These are phyloP conservation scores for Lachnellula hyalina DNA, from an alignment of 2,329 filamentous ascomycete genomes.

Conservation along the genomic window DNA sequence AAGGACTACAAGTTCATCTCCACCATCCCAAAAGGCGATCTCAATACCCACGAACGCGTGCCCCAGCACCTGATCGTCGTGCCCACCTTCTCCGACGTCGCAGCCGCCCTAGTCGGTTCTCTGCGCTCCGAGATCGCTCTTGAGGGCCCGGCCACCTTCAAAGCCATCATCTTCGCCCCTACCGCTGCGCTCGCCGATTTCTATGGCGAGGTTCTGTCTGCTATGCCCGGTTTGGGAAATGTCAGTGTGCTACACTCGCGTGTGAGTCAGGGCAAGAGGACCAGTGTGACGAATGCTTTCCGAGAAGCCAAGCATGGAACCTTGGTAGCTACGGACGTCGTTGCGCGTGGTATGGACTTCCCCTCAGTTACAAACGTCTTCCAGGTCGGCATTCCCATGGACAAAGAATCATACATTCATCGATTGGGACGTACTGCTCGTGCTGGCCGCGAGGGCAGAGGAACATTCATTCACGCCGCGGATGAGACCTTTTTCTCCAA, in stretches of 20 bases:
- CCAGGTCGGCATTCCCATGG: constrained; percentile 60
- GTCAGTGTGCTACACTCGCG: constrained; percentile 64
- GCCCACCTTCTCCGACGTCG: constrained; percentile 65
- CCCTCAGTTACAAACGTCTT: constrained; percentile 76
- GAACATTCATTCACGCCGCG: constrained; percentile 59
- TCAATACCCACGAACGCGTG: constrained; percentile 77
- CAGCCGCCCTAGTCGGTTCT: constrained; percentile 75
- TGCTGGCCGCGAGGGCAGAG: constrained; percentile 67
- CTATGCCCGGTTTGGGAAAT: constrained; percentile 26
- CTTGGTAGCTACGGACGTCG: constrained; percentile 74
- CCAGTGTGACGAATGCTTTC: constrained; percentile 67
- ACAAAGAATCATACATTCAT: constrained; percentile 70
- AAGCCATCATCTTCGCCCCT: constrained; percentile 91
- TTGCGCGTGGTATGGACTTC: constrained; percentile 79
- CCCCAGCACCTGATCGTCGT: constrained; percentile 71
- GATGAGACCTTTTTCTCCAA: constrained; percentile 49
- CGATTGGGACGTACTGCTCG: constrained; percentile 72
- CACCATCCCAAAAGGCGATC: constrained; percentile 77
- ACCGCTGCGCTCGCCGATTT: constrained; percentile 69
- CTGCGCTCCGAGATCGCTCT: constrained; percentile 53
- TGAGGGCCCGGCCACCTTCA: constrained; percentile 56
- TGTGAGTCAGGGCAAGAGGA: constrained; percentile 65
- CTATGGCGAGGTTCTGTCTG: constrained; percentile 50
- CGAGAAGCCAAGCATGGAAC: constrained; percentile 56
- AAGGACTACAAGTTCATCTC: constrained; percentile 82